Evolutionary conservation across 148 eudicot genomes (phyloP), one percentile per base, ranked within the genome.

Genomic region (Heliamphora exappendiculata): DNA sequence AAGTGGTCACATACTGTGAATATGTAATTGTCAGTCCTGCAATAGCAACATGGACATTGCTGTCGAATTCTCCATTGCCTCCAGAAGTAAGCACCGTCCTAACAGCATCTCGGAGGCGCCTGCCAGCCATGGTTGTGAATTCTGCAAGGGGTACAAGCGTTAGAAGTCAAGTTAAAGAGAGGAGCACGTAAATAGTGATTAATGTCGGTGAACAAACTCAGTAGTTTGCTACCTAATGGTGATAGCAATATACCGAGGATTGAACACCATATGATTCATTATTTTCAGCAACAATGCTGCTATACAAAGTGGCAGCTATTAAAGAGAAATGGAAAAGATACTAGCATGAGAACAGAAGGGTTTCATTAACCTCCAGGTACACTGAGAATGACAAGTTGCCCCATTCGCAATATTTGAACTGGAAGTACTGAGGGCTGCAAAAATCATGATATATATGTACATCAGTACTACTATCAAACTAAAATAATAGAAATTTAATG

Each of bases 51-150:
- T 95, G 96, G 59, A 86, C 77, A 39, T 83, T 87, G 57, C 80
- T 75, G 20, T 78, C 82, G 70, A 90, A 92, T 75, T 86, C 89
- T 71, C 81, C 84, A 69, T 75, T 67, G 54, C 83, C 67, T 50
- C 75, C 84, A 77, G 80, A 86, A 6, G 78, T 83, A 17, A 94
- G 87, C 33, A 82, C 93, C 17, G 73, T 72, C 87, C 76, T 89
- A 67, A 95, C 91, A 67, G 98, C 98, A 86, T 92, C 98, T 68
- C 98, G 89, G 42, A 95, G 94, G 70, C 97, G 91, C 82, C 98
- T 89, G 68, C 98, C 98, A 82, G 98, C 94, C 98, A 95, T 95
- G 49, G 98, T 91, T 49, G 98, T 89, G 89, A 93, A 93, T 73
- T 93, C 98, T 93, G 82, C 58, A 68, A 77, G 50, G 31, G 11